These are phyloP conservation scores for Trichocladium uniseriatum DNA, from an alignment of 495 filamentous ascomycete species.

Conservation along the genomic window DNA sequence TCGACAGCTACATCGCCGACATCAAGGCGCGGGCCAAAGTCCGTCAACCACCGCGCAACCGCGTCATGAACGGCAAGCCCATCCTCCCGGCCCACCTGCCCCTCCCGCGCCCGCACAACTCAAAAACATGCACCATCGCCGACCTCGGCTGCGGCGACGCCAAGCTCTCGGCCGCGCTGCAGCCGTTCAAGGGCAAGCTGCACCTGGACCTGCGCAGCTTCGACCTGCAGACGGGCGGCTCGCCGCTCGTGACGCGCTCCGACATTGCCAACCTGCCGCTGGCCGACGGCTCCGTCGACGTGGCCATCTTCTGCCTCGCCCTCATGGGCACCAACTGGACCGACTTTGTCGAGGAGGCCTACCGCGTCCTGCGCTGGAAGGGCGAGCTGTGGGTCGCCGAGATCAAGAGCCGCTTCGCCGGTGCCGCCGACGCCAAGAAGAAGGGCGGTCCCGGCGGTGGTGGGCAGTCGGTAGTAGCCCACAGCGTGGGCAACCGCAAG, in stretches of 20 bases:
- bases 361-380: conserved; percentile 75
- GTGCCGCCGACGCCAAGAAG: conserved; percentile 45
- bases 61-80: background rate
- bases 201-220: conserved; percentile 33
- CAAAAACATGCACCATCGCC: conserved; percentile 59
- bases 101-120: conserved; percentile 35
- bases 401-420: conserved; percentile 83
- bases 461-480: conserved; percentile 47
- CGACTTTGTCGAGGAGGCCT: conserved; percentile 91
- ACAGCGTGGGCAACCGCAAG: conserved; percentile 51
- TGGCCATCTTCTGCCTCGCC: conserved; percentile 88
- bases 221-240: conserved; percentile 49
- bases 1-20: conserved; percentile 65
- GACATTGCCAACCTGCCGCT: conserved; percentile 81
- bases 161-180: conserved; percentile 58
- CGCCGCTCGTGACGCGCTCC: conserved; percentile 67
- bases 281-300: conserved; percentile 59
- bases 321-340: conserved; percentile 99
- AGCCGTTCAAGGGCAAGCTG: conserved; percentile 43
- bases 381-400: conserved; percentile 96
- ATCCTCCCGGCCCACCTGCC: conserved; percentile 13
- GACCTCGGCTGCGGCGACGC: conserved; percentile 58
- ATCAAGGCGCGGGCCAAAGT: conserved; percentile 48
- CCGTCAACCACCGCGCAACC: conserved; percentile 29
- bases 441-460: background rate